Percentiles rank a stretch among this genome's conserved stretches.
These are phyloP conservation scores for Hyphopichia buzzinii DNA, from an alignment of 1,139 yeast species.

Conservation along the genomic window DNA sequence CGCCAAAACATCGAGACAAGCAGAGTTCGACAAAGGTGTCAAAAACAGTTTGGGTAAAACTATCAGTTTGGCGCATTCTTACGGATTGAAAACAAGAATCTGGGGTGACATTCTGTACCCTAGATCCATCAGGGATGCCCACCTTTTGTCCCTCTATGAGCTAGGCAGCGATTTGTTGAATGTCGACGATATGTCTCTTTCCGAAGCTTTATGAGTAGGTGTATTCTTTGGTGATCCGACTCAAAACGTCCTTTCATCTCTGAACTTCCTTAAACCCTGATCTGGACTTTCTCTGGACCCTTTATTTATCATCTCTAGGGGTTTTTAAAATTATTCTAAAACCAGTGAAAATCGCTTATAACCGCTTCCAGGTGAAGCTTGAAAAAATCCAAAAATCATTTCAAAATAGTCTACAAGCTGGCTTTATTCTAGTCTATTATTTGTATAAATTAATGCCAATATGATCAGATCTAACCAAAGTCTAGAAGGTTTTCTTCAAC, in stretches of 20 bases:
- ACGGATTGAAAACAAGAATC: constrained; percentile 37
- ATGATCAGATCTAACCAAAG: background rate
- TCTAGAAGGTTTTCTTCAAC: constrained; percentile 44
- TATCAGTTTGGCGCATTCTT: constrained; percentile 33
- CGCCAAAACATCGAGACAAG: constrained; percentile 7
- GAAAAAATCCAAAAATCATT: constrained; percentile 1
- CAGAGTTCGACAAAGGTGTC: constrained; percentile 20
- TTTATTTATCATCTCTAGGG: no score
- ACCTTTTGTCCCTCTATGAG: constrained; percentile 24
- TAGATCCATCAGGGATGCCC: constrained; percentile 23
- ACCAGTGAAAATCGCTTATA: no score
- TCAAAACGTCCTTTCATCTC: no score
- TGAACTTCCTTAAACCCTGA: no score
- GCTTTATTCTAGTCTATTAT: no score
- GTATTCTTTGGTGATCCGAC: no score
- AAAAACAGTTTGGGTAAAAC: constrained; percentile 15
- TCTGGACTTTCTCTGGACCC: no score
- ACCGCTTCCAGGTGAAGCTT: no score
- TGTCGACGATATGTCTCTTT: constrained; percentile 34
- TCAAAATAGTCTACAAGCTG: background rate
- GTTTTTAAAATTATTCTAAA: no score
- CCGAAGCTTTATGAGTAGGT: constrained; percentile 6
- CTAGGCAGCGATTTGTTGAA: constrained; percentile 40
- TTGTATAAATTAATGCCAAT: constrained; percentile 3
- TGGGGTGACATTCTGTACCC: constrained; percentile 50